Base-by-base conservation (phyloP, 2,329 filamentous ascomycete genomes). In the Verticillium tricorpus region DNA sequence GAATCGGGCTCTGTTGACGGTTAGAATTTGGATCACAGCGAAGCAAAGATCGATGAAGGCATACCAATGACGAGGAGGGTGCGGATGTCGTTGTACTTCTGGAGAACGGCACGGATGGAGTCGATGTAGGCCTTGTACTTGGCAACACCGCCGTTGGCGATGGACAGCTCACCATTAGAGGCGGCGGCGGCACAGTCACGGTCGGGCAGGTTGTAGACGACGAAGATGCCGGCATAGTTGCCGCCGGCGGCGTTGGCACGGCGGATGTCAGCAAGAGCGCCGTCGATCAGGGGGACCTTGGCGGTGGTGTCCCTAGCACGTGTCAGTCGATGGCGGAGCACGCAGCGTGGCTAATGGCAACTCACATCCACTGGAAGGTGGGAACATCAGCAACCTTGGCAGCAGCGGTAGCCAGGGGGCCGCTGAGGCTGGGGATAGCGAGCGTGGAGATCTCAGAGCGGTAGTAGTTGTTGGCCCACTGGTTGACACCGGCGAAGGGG, bases 341-440 rank as follows among this genome's bases (percentile, higher is more conserved):
- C 63, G 19, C 19, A 11, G 12, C n/a, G 35, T 32, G 17, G 22
- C 56, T 28, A 54, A 59, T 15, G 60, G 34, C 58, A 57, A 73
- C 76, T 73, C 68, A 82, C 76, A 81, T 73, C 81, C 80, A 84
- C 72, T 80, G 78, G 71, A 82, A 84, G 57, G 77, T 80, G 31
- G 82, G 80, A 1, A 85, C 80, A 63, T 82, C 75, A 61, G 80
- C 82, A 39, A 82, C 82, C 57, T 77, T 78, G 22, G 78, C 77
- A 6, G 82, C 81, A 64, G 79, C 81, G 19, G 83, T 80, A 15
- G 80, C 80, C 70, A 83, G 75, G 28, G 84, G 77, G 5, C 82
- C 80, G 11, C 83, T 83, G 63, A 91, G 74, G 17, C 83, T 84
- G 9, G 89, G 88, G 22, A 90, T 82, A 8, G 89, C 89, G 19